A percentile compares a stretch with the other conserved stretches of the same genome.
Evolutionary conservation across 768 basidiomycete genomes (phyloP).

Genomic region (Megacollybia marginata): DNA sequence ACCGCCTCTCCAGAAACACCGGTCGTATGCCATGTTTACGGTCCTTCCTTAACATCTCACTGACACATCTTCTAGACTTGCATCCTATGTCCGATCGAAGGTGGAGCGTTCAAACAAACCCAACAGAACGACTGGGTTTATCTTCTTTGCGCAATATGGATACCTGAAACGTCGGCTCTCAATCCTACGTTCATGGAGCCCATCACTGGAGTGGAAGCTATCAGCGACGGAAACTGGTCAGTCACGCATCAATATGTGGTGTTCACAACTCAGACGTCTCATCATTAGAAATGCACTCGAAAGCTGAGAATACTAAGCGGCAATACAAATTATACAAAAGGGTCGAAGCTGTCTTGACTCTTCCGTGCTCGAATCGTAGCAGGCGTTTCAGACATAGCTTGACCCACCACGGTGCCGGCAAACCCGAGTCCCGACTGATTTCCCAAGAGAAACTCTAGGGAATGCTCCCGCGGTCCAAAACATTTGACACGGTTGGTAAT

Average conservation of each 20-base stretch:
- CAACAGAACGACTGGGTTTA: slow-evolving; percentile 91
- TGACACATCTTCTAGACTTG: slow-evolving; percentile 55
- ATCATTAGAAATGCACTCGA: slow-evolving; percentile 40
- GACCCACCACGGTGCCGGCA: too few relatives aligned
- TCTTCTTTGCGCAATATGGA: slow-evolving; percentile 94
- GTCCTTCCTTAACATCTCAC: background rate
- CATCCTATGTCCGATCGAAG: slow-evolving; percentile 93
- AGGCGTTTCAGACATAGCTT: too few relatives aligned
- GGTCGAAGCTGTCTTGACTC: too few relatives aligned
- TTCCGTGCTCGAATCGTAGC: too few relatives aligned
- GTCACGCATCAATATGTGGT: slow-evolving; percentile 17
- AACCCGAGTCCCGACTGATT: too few relatives aligned
- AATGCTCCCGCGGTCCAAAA: too few relatives aligned
- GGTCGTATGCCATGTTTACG: slow-evolving; percentile 54
- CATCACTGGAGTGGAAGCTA: slow-evolving; percentile 79
- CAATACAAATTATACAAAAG: too few relatives aligned
- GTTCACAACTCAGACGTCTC: background rate
- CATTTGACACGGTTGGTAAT: too few relatives aligned
- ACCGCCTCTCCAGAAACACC: slow-evolving; percentile 96
- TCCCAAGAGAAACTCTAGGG: too few relatives aligned
- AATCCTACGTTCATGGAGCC: slow-evolving; percentile 99
- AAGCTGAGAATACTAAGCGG: too few relatives aligned
- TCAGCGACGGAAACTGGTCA: slow-evolving; percentile 92
- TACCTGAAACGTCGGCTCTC: slow-evolving; percentile 87
- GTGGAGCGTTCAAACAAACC: slow-evolving; percentile 98